Conservation (phyloP, 148 eudicot species). For the Persicaria maculosa region DNA sequence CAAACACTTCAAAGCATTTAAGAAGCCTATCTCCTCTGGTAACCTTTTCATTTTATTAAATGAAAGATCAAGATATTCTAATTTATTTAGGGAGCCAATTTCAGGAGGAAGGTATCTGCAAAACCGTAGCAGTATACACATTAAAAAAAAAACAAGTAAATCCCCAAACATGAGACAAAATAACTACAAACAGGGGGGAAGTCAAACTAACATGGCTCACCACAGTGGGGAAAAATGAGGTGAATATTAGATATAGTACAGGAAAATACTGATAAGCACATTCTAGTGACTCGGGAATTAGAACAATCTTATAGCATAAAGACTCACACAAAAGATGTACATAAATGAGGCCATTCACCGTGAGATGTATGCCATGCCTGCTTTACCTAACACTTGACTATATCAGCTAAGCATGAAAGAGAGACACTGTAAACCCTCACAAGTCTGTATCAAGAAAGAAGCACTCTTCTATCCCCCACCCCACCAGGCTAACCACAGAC, state of each 20-base stretch:
- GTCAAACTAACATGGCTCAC: background rate
- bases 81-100: slow-evolving; percentile 63
- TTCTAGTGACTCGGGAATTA: background rate
- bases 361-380: background rate
- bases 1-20: slow-evolving; percentile 56
- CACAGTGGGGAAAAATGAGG: background rate
- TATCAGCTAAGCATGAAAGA: background rate
- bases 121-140: background rate
- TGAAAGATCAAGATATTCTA: slow-evolving; percentile 84
- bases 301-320: background rate
- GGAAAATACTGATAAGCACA: background rate
- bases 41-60: slow-evolving; percentile 75
- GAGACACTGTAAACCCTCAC: too few species aligned
- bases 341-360: background rate
- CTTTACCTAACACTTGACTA: background rate
- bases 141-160: background rate
- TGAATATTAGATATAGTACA: background rate
- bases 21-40: slow-evolving; percentile 65
- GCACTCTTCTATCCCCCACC: background rate
- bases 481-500: background rate
- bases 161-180: background rate
- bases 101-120: slow-evolving; percentile 94
- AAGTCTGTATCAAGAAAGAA: too few species aligned
- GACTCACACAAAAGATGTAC: background rate
- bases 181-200: background rate